Conservation (phyloP, 1,139 yeast genomes). For the Keqinozyma sinolaborantium region DNA sequence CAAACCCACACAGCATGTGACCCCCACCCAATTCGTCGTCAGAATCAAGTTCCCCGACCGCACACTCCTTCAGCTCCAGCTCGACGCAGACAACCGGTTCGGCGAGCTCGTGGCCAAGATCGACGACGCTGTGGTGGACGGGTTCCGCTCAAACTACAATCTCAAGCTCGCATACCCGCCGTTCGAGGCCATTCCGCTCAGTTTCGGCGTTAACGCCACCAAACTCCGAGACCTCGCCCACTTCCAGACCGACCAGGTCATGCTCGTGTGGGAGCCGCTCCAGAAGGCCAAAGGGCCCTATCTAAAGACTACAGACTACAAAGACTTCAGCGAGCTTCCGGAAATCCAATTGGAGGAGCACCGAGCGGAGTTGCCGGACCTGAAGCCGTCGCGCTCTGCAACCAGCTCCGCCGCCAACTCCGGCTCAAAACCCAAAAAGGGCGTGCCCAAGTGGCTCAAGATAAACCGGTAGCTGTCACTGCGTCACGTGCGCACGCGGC, state of each 20-base stretch:
- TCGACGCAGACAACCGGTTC: conserved; percentile 25
- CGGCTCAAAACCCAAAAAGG: no score
- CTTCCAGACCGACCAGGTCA: conserved; percentile 27
- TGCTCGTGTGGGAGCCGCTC: conserved; percentile 34
- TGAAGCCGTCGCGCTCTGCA: conserved; percentile 1
- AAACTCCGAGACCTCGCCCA: conserved; percentile 31
- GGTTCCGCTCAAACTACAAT: conserved; percentile 27
- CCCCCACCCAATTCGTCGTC: conserved; percentile 30
- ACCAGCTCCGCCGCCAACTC: no score
- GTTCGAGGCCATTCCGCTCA: conserved; percentile 26
- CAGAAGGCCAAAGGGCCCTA: conserved; percentile 19
- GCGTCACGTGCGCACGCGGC: not conserved
- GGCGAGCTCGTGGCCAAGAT: conserved; percentile 37
- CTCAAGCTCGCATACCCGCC: conserved; percentile 46
- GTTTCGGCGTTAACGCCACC: conserved; percentile 28
- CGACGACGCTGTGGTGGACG: conserved; percentile 35
- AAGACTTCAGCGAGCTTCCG: conserved; percentile 32
- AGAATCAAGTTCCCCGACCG: conserved; percentile 55
- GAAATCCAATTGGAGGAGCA: conserved; percentile 34
- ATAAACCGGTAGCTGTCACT: not conserved
- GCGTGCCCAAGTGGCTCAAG: not conserved
- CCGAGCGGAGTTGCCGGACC: conserved; percentile 25
- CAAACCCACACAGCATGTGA: conserved; percentile 2
- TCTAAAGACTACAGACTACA: conserved; percentile 15
- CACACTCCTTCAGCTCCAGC: conserved; percentile 28